Conservation (phyloP, 2,329 filamentous ascomycete species). For the Aspergillus costaricaensis region DNA sequence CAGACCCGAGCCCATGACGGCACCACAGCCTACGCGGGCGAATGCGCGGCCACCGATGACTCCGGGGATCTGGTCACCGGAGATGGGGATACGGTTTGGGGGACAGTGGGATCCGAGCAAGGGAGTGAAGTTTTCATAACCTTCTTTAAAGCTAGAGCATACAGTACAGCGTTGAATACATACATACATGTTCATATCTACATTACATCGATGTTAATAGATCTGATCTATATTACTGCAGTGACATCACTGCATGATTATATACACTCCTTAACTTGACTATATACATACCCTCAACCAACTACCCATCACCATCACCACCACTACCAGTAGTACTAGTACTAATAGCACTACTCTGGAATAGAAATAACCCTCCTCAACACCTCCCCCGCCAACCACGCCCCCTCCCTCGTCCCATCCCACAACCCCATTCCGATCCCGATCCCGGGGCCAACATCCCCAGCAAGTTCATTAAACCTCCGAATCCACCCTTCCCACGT, state of each 20-base stretch:
- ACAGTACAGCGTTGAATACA: not conserved
- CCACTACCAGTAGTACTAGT: no score
- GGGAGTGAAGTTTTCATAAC: slow-evolving; percentile 57
- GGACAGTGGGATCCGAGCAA: slow-evolving; percentile 61
- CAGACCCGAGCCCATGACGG: slow-evolving; percentile 43
- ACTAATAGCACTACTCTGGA: no score
- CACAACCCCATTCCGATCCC: not conserved
- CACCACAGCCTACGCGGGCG: slow-evolving; percentile 52
- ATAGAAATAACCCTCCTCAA: no score
- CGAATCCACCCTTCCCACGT: not conserved
- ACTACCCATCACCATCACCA: no score
- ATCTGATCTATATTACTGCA: not conserved
- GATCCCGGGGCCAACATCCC: not conserved
- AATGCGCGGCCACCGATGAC: slow-evolving; percentile 55
- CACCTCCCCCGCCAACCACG: not conserved
- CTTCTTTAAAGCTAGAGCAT: not conserved
- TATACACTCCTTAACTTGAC: not conserved
- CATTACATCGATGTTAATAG: not conserved
- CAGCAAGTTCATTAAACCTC: not conserved
- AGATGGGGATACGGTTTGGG: slow-evolving; percentile 78
- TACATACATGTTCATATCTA: not conserved
- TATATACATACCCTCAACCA: not conserved
- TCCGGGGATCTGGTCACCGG: slow-evolving; percentile 72
- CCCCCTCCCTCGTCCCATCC: not conserved
- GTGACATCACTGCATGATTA: no score